A percentile compares a stretch with the other conserved stretches of the same genome.
Evolutionary conservation across 2,329 filamentous ascomycete genomes (phyloP).

Genomic region (Lachnellula arida): DNA sequence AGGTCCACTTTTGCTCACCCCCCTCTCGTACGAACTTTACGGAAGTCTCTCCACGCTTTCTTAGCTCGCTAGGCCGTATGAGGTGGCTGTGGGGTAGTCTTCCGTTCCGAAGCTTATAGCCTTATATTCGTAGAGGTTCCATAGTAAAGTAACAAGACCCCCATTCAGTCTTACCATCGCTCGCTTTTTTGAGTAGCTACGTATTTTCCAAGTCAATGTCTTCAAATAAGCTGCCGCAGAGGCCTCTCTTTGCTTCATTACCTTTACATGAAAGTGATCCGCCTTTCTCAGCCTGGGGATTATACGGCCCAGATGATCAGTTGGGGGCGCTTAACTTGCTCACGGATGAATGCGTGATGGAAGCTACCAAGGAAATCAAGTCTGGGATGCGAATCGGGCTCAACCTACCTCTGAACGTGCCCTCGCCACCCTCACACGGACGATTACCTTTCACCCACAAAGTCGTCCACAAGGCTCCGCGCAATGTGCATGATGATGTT

Average conservation of each 20-base stretch:
- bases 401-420: conserved; percentile 10
- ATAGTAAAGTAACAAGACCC: too few relatives aligned
- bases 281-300: conserved; percentile 38
- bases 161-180: too few relatives aligned
- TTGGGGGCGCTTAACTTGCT: conserved; percentile 42
- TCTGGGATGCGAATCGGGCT: conserved; percentile 35
- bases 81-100: too few relatives aligned
- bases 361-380: conserved; percentile 36
- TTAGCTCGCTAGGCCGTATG: too few relatives aligned
- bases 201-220: too few relatives aligned
- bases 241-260: conserved; percentile 34
- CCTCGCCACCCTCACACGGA: conserved; percentile 32
- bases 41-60: too few relatives aligned
- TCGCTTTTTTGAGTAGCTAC: too few relatives aligned
- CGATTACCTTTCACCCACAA: conserved; percentile 28
- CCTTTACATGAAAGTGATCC: conserved; percentile 38
- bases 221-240: too few relatives aligned
- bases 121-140: too few relatives aligned
- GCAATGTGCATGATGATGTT: conserved; percentile 50
- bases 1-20: too few relatives aligned
- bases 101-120: too few relatives aligned
- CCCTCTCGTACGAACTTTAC: too few relatives aligned
- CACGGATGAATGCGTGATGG: conserved; percentile 36
- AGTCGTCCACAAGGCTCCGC: conserved; percentile 12
- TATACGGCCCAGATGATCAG: conserved; percentile 40